These are phyloP conservation scores for Amanita rimosa DNA, from an alignment of 768 basidiomycete genomes.

Conservation along the genomic window DNA sequence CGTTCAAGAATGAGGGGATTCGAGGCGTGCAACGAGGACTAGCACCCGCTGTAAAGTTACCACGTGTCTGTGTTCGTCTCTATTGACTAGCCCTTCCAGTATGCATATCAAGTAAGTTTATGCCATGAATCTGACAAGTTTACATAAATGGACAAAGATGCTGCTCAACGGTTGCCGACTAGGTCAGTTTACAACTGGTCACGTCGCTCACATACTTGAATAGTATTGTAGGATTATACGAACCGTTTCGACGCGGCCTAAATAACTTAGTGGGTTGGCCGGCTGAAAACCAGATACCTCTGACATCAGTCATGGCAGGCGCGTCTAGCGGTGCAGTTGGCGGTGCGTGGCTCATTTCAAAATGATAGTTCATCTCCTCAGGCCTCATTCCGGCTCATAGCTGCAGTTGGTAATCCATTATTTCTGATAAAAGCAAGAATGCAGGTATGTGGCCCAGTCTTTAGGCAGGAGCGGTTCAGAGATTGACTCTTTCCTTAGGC, in stretches of 20 bases:
- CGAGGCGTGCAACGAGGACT: constrained; percentile 91
- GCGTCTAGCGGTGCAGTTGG: constrained; percentile 87
- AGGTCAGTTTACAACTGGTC: constrained; percentile 32
- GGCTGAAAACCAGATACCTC: constrained; percentile 52
- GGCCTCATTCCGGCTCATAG: constrained; percentile 20
- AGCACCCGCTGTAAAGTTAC: constrained; percentile 65
- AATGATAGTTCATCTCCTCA: background rate
- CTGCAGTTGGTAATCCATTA: constrained; percentile 75
- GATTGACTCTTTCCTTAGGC: constrained; percentile 35
- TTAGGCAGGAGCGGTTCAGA: background rate
- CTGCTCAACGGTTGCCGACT: constrained; percentile 87
- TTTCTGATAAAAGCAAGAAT: constrained; percentile 97
- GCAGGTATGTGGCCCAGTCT: constrained; percentile 59
- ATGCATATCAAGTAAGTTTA: constrained; percentile 74
- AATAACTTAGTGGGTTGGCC: constrained; percentile 61
- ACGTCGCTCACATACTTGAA: background rate
- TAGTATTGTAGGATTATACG: constrained; percentile 71
- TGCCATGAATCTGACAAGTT: constrained; percentile 4
- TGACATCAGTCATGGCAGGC: constrained; percentile 78
- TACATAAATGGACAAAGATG: constrained; percentile 38
- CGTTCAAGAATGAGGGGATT: constrained; percentile 82
- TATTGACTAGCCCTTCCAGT: constrained; percentile 31
- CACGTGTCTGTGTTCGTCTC: background rate
- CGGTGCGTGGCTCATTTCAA: constrained; percentile 32
- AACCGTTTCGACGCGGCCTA: constrained; percentile 67